Percentiles rank a stretch among this genome's conserved stretches.
These are phyloP conservation scores for Lasiodiplodia theobromae DNA, from an alignment of 2,329 filamentous ascomycete genomes.

Conservation along the genomic window DNA sequence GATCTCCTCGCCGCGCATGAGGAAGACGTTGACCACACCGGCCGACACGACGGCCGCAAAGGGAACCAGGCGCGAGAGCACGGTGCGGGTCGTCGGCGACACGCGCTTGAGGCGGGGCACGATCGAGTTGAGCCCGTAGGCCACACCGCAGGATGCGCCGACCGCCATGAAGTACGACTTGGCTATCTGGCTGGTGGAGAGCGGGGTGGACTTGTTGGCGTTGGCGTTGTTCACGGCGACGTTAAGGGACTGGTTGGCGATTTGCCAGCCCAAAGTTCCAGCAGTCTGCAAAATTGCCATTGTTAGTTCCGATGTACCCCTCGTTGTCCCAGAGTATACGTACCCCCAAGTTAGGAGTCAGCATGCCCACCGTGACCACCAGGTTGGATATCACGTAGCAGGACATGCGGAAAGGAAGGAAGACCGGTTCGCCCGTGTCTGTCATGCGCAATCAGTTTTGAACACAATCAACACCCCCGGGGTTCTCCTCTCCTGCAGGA, in stretches of 20 bases:
- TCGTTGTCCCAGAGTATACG: conserved; percentile 34
- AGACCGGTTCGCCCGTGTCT: conserved; percentile 93
- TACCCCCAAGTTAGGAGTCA: conserved; percentile 84
- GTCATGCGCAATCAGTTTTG: conserved; percentile 33
- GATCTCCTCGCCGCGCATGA: conserved; percentile 98
- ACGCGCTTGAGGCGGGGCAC: conserved; percentile 84
- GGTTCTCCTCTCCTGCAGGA: conserved; percentile 6
- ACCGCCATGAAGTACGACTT: conserved; percentile 94
- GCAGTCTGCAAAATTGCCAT: conserved; percentile 62
- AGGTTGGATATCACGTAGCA: conserved; percentile 93
- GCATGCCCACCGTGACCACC: conserved; percentile 95
- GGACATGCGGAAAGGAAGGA: conserved; percentile 97
- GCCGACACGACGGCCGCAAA: conserved; percentile 95
- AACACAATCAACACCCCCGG: neutral
- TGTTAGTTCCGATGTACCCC: neutral
- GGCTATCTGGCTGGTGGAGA: conserved; percentile 79
- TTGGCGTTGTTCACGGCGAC: conserved; percentile 98
- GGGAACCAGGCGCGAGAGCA: conserved; percentile 87
- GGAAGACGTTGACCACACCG: conserved; percentile 90
- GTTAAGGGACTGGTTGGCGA: conserved; percentile 96
- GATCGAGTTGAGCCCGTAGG: conserved; percentile 86
- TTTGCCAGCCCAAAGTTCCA: conserved; percentile 92
- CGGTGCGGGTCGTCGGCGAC: conserved; percentile 74
- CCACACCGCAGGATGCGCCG: conserved; percentile 90
- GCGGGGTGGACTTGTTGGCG: conserved; percentile 94